A percentile compares a stretch with the other conserved stretches of the same genome.
Conservation (phyloP, 768 basidiomycete species). For the Russula ochroleuca region DNA sequence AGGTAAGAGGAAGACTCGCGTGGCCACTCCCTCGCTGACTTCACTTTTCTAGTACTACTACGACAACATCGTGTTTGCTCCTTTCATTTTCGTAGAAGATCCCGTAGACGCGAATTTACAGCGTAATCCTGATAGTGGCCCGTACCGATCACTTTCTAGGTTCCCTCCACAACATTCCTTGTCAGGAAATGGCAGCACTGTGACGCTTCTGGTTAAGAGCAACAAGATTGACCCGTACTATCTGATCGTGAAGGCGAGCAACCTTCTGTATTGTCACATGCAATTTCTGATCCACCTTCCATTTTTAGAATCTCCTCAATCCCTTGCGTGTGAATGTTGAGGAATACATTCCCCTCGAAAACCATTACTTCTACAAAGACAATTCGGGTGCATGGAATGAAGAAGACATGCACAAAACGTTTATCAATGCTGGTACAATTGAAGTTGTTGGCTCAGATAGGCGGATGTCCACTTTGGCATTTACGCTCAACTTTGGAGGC, state of each 20-base stretch:
- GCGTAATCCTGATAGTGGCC: slow-evolving; percentile 43
- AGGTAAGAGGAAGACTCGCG: slow-evolving; percentile 48
- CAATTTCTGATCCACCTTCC: slow-evolving; percentile 9
- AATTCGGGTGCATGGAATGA: slow-evolving; percentile 64
- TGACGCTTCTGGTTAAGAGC: slow-evolving; percentile 48
- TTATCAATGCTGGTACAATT: slow-evolving; percentile 55
- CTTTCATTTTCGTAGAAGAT: slow-evolving; percentile 96
- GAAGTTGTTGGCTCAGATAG: slow-evolving; percentile 45
- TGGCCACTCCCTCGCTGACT: neutral
- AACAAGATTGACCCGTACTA: slow-evolving; percentile 88
- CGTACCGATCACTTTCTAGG: slow-evolving; percentile 39
- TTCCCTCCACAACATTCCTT: slow-evolving; percentile 33
- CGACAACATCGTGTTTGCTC: slow-evolving; percentile 94
- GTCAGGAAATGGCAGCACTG: slow-evolving; percentile 32
- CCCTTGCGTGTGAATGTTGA: slow-evolving; percentile 67
- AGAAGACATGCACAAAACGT: slow-evolving; percentile 57
- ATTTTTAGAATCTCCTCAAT: slow-evolving; percentile 56
- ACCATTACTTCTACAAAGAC: slow-evolving; percentile 67
- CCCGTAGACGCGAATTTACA: slow-evolving; percentile 66
- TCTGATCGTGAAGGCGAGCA: slow-evolving; percentile 72
- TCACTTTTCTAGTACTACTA: slow-evolving; percentile 68
- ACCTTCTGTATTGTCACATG: neutral
- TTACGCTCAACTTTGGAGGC: slow-evolving; percentile 40
- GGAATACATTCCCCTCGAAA: slow-evolving; percentile 50
- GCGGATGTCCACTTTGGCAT: slow-evolving; percentile 41